phyloP scores from a whole-genome alignment of 208 protist genomes.

The Trypanosoma scelopori region DNA sequence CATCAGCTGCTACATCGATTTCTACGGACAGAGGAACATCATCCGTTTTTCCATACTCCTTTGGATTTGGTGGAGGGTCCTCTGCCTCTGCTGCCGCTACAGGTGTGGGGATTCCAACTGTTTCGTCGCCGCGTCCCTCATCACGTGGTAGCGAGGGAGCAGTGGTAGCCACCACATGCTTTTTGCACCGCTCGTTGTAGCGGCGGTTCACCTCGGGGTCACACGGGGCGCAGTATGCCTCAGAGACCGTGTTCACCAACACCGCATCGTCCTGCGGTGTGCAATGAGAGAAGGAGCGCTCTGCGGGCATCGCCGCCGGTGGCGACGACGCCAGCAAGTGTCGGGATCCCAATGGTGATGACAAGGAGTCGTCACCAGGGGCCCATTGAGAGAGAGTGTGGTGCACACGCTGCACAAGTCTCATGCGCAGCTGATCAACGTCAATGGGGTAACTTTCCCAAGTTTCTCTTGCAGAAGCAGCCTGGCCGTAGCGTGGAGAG shows the following conservation, averaged over 20 bases:
- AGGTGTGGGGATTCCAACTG: no score
- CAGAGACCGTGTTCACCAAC: background rate
- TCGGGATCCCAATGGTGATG: background rate
- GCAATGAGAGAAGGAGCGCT: background rate
- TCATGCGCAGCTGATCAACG: background rate
- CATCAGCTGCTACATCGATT: no score
- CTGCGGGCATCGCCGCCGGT: background rate
- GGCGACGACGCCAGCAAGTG: background rate
- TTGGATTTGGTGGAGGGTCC: no score
- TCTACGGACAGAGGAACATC: no score
- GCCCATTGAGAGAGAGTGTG: no score
- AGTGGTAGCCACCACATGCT: background rate
- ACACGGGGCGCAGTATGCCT: conserved; percentile 1
- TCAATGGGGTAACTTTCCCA: background rate
- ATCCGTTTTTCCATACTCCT: no score
- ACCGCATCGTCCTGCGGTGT: background rate
- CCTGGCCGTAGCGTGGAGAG: background rate
- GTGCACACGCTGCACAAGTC: background rate
- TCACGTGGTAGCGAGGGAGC: background rate
- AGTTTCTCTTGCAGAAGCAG: background rate
- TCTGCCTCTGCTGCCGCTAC: background rate
- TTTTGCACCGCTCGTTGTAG: conserved; percentile 4
- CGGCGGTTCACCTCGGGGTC: background rate
- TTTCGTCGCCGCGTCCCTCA: no score
- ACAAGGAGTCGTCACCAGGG: no score